Percentiles rank a stretch among this genome's conserved stretches.
Conservation (phyloP, 2,329 filamentous ascomycete genomes). For the Paraphaeosphaeria minitans region DNA sequence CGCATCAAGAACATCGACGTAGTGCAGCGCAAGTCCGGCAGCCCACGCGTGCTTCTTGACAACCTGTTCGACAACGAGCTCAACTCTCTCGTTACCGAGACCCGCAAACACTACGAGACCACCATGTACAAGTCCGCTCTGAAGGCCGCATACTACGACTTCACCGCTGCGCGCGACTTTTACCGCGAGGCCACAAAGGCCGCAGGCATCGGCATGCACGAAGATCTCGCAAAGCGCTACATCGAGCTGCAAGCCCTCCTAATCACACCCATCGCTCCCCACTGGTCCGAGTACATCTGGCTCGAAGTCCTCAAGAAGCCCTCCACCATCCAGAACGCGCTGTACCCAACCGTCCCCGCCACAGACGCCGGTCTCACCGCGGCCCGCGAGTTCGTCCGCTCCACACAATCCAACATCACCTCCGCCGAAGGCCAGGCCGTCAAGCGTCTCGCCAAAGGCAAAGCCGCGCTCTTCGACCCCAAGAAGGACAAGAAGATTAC, state of each 20-base stretch:
- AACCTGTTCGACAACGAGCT: constrained; percentile 92
- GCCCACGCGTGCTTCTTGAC: constrained; percentile 79
- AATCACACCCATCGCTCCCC: constrained; percentile 82
- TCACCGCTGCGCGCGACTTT: constrained; percentile 84
- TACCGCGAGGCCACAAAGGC: constrained; percentile 84
- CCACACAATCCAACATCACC: constrained; percentile 77
- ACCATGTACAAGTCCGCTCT: constrained; percentile 49
- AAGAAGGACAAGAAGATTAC: constrained; percentile 91
- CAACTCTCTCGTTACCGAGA: constrained; percentile 79
- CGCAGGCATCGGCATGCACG: constrained; percentile 84
- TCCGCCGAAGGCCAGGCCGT: constrained; percentile 81
- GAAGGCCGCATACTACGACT: constrained; percentile 78
- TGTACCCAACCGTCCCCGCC: constrained; percentile 72
- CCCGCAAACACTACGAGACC: constrained; percentile 73
- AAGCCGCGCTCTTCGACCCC: constrained; percentile 81
- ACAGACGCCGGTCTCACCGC: constrained; percentile 72
- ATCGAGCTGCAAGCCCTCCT: constrained; percentile 85
- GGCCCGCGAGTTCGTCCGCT: constrained; percentile 80
- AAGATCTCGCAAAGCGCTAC: constrained; percentile 77
- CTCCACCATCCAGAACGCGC: constrained; percentile 76
- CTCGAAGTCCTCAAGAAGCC: constrained; percentile 82
- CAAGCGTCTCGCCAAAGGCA: constrained; percentile 94
- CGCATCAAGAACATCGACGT: constrained; percentile 58
- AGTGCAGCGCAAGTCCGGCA: constrained; percentile 69
- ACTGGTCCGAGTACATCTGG: constrained; percentile 96